phyloP scores from a whole-genome alignment of 768 basidiomycete genomes.

The Imleria badia region DNA sequence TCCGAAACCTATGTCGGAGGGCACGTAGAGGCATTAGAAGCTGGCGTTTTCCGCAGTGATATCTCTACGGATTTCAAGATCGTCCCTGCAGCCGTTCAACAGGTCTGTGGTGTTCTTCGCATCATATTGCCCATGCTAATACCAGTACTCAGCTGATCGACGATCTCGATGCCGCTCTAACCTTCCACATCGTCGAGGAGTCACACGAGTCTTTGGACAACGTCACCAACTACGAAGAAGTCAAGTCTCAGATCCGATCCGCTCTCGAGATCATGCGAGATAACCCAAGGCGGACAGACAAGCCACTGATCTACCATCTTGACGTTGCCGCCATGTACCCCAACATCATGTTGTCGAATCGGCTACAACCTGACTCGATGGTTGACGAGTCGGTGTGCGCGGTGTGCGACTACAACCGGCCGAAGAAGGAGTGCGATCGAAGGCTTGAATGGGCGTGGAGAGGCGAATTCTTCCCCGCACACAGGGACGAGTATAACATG shows the following conservation, averaged over 20 bases:
- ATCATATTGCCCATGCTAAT: neutral
- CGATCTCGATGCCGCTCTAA: constrained; percentile 89
- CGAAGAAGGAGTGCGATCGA: constrained; percentile 92
- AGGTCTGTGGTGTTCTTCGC: constrained; percentile 46
- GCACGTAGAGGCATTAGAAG: constrained; percentile 97
- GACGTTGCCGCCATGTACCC: constrained; percentile 99
- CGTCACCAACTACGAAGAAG: constrained; percentile 94
- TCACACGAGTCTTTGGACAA: constrained; percentile 72
- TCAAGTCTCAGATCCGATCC: constrained; percentile 73
- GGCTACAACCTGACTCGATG: constrained; percentile 96
- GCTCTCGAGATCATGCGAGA: constrained; percentile 90
- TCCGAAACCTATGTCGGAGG: constrained; percentile 99
- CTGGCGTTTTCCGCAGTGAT: constrained; percentile 96
- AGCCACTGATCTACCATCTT: constrained; percentile 95
- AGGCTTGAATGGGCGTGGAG: constrained; percentile 98
- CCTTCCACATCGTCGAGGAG: constrained; percentile 87
- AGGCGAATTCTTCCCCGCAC: constrained; percentile 97
- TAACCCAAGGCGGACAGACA: constrained; percentile 83
- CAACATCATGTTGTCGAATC: constrained; percentile 99
- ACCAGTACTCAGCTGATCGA: constrained; percentile 71
- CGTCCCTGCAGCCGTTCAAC: constrained; percentile 79
- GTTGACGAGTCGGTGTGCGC: constrained; percentile 96
- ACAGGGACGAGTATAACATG: constrained; percentile 98
- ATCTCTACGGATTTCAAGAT: constrained; percentile 95
- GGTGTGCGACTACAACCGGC: constrained; percentile 97